These are phyloP conservation scores for Stachybotrys chartarum DNA, from an alignment of 2,329 filamentous ascomycete species.

Conservation along the genomic window DNA sequence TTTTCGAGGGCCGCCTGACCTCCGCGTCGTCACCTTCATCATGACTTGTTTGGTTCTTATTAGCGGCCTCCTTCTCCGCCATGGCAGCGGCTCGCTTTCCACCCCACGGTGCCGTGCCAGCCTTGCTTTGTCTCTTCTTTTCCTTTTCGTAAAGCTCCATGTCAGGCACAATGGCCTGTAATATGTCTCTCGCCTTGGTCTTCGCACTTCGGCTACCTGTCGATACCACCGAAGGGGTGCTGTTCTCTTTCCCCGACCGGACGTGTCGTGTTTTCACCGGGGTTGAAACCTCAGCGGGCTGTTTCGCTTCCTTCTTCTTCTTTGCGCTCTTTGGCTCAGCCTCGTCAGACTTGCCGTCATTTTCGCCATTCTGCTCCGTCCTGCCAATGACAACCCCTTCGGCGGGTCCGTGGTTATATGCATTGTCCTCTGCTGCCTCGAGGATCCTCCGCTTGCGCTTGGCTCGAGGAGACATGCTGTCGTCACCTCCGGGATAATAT, in stretches of 20 bases:
- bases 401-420: constrained; percentile 37
- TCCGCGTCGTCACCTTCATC: constrained; percentile 39
- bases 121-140: constrained; percentile 62
- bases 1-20: constrained; percentile 51
- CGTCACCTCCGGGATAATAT: constrained; percentile 59
- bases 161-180: constrained; percentile 75
- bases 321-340: constrained; percentile 21
- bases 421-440: constrained; percentile 44
- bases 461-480: constrained; percentile 31
- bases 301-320: constrained; percentile 16
- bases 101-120: constrained; percentile 46
- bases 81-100: constrained; percentile 55
- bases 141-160: constrained; percentile 91
- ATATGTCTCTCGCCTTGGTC: constrained; percentile 66
- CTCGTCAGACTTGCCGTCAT: constrained; percentile 35
- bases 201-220: constrained; percentile 83
- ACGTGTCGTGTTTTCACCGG: constrained; percentile 35
- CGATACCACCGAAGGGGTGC: constrained; percentile 61
- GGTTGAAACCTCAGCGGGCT: constrained; percentile 22
- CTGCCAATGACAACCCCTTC: constrained; percentile 39
- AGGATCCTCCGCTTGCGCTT: constrained; percentile 43
- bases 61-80: constrained; percentile 45
- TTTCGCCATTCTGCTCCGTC: constrained; percentile 28
- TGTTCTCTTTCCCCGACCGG: constrained; percentile 70
- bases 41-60: constrained; percentile 32